Conservation (phyloP, 768 basidiomycete species). For the Trametes elegans region DNA sequence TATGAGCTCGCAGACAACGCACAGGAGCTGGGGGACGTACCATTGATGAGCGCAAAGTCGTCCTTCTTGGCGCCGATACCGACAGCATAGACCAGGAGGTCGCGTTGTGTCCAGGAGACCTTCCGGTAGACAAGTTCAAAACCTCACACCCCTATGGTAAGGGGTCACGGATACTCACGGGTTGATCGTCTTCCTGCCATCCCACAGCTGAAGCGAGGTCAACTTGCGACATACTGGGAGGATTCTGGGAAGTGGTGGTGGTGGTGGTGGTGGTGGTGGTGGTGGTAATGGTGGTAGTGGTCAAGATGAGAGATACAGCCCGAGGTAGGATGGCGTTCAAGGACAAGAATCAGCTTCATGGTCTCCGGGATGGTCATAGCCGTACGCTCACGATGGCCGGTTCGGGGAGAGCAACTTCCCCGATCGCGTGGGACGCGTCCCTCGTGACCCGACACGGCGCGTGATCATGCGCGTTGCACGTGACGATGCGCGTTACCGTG, state of each 20-base stretch:
- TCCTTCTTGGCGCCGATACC: slow-evolving; percentile 81
- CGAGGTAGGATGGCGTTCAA: neutral
- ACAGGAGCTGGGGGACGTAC: slow-evolving; percentile 24
- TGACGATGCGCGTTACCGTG: neutral
- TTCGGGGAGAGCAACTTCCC: neutral
- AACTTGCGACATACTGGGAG: slow-evolving; percentile 39
- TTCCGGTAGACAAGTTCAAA: slow-evolving; percentile 27
- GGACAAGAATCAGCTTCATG: neutral
- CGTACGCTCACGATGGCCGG: neutral
- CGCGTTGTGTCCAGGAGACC: slow-evolving; percentile 85
- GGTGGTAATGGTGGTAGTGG: neutral
- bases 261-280: neutral
- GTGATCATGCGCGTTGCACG: neutral
- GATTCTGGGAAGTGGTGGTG: neutral
- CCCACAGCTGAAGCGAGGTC: slow-evolving; percentile 72
- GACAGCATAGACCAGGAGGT: slow-evolving; percentile 74
- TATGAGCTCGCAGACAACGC: neutral
- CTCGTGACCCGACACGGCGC: slow-evolving; percentile 1
- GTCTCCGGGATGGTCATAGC: no score
- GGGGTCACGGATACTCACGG: slow-evolving; percentile 39
- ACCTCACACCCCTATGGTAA: neutral
- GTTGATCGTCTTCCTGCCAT: slow-evolving; percentile 45
- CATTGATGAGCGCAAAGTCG: slow-evolving; percentile 71
- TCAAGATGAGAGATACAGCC: no score
- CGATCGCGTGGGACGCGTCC: neutral